These are phyloP conservation scores for Favolaschia claudopus DNA, from an alignment of 768 basidiomycete genomes.

Conservation along the genomic window DNA sequence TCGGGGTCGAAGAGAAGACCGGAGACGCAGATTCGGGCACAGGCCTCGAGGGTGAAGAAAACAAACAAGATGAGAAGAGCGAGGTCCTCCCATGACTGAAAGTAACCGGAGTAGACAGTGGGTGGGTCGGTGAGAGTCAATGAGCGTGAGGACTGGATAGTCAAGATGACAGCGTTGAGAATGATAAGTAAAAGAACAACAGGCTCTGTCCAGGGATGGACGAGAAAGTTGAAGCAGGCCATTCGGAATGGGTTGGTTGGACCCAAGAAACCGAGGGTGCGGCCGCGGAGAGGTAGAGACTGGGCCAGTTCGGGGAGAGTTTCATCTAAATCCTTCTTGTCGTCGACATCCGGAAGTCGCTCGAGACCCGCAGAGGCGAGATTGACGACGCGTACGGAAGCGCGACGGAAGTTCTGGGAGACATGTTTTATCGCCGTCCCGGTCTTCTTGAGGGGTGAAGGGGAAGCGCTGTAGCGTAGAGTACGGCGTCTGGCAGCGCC, in stretches of 20 bases:
- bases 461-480: constrained; percentile 58
- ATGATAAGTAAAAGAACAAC: constrained; percentile 84
- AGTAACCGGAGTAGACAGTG: constrained; percentile 69
- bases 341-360: constrained; percentile 58
- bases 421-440: constrained; percentile 66
- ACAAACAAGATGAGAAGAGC: constrained; percentile 85
- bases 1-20: constrained; percentile 91
- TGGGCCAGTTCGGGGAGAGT: constrained; percentile 52
- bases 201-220: constrained; percentile 89
- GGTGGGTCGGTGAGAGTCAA: constrained; percentile 57
- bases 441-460: constrained; percentile 69
- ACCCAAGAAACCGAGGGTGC: constrained; percentile 80
- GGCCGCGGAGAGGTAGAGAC: constrained; percentile 69
- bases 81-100: constrained; percentile 90
- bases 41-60: constrained; percentile 86
- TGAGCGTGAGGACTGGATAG: constrained; percentile 77
- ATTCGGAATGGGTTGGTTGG: constrained; percentile 70
- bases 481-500: constrained; percentile 42
- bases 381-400: constrained; percentile 85
- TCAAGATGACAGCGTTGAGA: constrained; percentile 80
- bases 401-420: constrained; percentile 63
- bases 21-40: constrained; percentile 88
- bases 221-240: constrained; percentile 70
- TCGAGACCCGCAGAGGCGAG: constrained; percentile 68
- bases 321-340: constrained; percentile 47